Evolutionary conservation across 2,329 filamentous ascomycete species (phyloP).

Genomic region (Aspergillus niger): DNA sequence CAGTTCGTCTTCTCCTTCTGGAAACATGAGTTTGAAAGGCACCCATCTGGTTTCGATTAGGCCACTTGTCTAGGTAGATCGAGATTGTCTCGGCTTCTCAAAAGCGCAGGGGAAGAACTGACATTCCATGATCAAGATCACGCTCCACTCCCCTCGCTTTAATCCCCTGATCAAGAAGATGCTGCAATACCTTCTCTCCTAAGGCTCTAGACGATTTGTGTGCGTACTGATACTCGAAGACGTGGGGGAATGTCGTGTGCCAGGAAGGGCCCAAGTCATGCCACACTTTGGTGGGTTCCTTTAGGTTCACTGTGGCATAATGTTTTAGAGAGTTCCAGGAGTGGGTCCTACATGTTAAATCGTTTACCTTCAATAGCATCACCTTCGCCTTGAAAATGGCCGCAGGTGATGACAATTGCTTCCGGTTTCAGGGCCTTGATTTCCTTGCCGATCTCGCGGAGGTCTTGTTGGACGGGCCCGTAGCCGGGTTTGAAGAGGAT

Average conservation of each 20-base stretch:
- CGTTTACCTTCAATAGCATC: background rate
- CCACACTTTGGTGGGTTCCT: slow-evolving; percentile 6
- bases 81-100: too few relatives aligned
- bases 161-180: background rate
- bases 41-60: background rate
- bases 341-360: too few relatives aligned
- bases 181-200: background rate
- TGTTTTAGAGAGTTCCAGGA: background rate
- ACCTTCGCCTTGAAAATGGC: background rate
- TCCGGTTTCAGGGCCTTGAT: background rate
- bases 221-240: slow-evolving; percentile 1
- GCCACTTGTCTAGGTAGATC: too few relatives aligned
- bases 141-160: background rate
- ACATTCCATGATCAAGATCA: slow-evolving; percentile 4
- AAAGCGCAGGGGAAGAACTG: background rate
- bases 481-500: slow-evolving; percentile 9
- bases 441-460: slow-evolving; percentile 3
- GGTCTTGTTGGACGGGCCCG: background rate
- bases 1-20: background rate
- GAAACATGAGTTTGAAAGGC: slow-evolving; percentile 5
- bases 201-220: background rate
- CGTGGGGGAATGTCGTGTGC: slow-evolving; percentile 1
- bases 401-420: background rate
- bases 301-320: background rate
- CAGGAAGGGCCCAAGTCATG: slow-evolving; percentile 4